Evolutionary conservation across 1,284 basidiomycete species (phyloP), one percentile per base, ranked within the genome.

Genomic region (Xanthoconium separans): DNA sequence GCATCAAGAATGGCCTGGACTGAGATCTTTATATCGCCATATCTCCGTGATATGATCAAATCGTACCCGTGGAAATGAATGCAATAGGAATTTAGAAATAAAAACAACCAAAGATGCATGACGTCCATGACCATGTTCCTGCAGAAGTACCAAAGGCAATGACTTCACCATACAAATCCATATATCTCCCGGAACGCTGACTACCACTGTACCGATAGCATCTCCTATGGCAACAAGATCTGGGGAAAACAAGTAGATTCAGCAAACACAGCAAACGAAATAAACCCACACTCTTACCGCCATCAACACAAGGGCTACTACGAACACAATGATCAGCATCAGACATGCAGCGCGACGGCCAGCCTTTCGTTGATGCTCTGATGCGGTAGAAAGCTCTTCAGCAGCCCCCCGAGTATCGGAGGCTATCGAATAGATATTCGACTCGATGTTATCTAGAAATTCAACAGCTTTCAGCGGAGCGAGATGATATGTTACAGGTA

Each of bases 341-440:
- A 99, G 76, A 70, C 95, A 98, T 4, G 92, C 85, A 54, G 93
- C 93, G 22, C 96, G 78, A 39, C 88, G 82, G 2, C 95, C 96
- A 3, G 97, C 95, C 71, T 87, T 96, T 47, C 94, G 84, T 73
- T 99, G 97, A 70, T 98, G 98, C 33, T 94, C 93, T 58, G 93
- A 87, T 2, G 97, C 97, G 12, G 89, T 90, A 2, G 83, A 85
- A 44, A 99, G 80, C 70, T 99, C 95, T 57, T 91, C 84, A 6
- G 92, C 87, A 11, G 95, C 97, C 34, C 85, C 87, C 2, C 83
- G 77, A 0, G 93, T 95, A 68, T 98, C 91, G 15, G 83, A 82
- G 0, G 90, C 87, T 44, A 98, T 90, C 0, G 86, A 89, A 20
- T 87, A 88, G 43, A 99, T 89, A 66, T 99, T 99, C 56, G 87